These are phyloP conservation scores for Ustulina deusta DNA, from an alignment of 2,329 filamentous ascomycete species.

Conservation along the genomic window DNA sequence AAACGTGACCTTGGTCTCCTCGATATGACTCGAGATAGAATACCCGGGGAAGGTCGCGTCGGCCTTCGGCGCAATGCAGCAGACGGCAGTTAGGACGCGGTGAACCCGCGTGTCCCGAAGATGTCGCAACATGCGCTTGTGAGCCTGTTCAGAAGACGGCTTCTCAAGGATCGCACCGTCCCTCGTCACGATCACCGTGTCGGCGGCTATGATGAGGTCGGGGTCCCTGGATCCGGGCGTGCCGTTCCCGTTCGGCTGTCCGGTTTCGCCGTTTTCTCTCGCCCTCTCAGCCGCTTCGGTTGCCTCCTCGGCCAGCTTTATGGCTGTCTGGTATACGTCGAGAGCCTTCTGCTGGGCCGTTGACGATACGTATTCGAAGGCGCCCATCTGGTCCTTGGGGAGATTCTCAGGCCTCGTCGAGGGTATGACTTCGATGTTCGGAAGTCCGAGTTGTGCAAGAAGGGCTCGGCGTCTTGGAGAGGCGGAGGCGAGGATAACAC, in stretches of 20 bases:
- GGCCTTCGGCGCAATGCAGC: constrained; percentile 82
- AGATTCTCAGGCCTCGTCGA: constrained; percentile 88
- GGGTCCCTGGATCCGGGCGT: constrained; percentile 67
- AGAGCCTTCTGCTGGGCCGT: constrained; percentile 88
- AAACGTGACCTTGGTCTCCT: constrained; percentile 94
- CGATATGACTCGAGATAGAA: constrained; percentile 80
- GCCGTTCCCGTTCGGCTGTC: constrained; percentile 46
- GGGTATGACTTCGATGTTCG: constrained; percentile 84
- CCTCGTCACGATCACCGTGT: constrained; percentile 86
- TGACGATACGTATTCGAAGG: constrained; percentile 90
- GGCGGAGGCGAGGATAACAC: constrained; percentile 89
- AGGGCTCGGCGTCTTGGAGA: constrained; percentile 88
- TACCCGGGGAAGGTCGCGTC: constrained; percentile 89
- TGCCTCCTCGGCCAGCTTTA: constrained; percentile 51
- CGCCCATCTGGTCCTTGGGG: constrained; percentile 77
- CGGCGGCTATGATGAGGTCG: constrained; percentile 86
- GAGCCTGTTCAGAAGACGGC: constrained; percentile 82
- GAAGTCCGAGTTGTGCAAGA: constrained; percentile 83
- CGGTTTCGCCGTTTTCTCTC: constrained; percentile 47
- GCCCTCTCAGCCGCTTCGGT: constrained; percentile 49
- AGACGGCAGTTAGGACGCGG: constrained; percentile 87
- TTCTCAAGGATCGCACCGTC: constrained; percentile 89
- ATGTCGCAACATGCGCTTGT: constrained; percentile 84
- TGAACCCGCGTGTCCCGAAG: constrained; percentile 82
- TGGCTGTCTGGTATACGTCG: constrained; percentile 70